A percentile compares a stretch with the other conserved stretches of the same genome.
phyloP scores from a whole-genome alignment of 2,329 filamentous ascomycete genomes.

The Westerdykella aurantiaca region DNA sequence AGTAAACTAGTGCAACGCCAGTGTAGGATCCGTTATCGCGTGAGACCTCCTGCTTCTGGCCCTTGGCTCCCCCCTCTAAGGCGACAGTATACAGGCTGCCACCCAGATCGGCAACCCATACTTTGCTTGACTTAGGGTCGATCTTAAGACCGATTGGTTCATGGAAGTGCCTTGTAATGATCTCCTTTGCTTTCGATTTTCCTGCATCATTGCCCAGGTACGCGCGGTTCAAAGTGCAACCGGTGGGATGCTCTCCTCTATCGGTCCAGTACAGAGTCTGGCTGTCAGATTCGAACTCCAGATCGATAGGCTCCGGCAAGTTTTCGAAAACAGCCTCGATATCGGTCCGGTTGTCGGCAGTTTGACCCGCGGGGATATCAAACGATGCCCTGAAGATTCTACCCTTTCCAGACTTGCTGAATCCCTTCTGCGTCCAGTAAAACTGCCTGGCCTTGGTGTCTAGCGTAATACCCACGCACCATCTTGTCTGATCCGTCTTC shows the following conservation, averaged over 20 bases:
- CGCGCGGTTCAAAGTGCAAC: slow-evolving; percentile 48
- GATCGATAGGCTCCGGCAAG: slow-evolving; percentile 45
- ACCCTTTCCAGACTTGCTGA: slow-evolving; percentile 45
- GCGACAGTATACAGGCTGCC: slow-evolving; percentile 4
- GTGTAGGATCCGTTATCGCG: neutral
- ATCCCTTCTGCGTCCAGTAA: slow-evolving; percentile 57
- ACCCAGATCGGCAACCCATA: slow-evolving; percentile 6
- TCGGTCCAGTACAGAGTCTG: slow-evolving; percentile 56
- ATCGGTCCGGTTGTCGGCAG: slow-evolving; percentile 38
- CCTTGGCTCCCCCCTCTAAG: neutral
- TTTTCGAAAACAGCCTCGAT: slow-evolving; percentile 35
- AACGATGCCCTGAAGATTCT: slow-evolving; percentile 49
- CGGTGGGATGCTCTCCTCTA: slow-evolving; percentile 51
- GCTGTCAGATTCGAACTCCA: slow-evolving; percentile 48
- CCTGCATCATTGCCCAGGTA: neutral
- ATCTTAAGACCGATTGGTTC: slow-evolving; percentile 8
- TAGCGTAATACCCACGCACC: slow-evolving; percentile 53
- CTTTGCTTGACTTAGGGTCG: neutral
- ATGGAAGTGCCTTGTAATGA: slow-evolving; percentile 6
- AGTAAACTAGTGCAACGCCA: neutral
- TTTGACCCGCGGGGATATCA: slow-evolving; percentile 31
- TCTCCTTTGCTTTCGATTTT: neutral
- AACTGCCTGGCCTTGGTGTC: slow-evolving; percentile 40
- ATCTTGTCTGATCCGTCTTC: slow-evolving; percentile 35
- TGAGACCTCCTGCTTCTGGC: neutral